These are phyloP conservation scores for Solanum hybrid DNA, from an alignment of 305 asterid genomes.

Conservation along the genomic window DNA sequence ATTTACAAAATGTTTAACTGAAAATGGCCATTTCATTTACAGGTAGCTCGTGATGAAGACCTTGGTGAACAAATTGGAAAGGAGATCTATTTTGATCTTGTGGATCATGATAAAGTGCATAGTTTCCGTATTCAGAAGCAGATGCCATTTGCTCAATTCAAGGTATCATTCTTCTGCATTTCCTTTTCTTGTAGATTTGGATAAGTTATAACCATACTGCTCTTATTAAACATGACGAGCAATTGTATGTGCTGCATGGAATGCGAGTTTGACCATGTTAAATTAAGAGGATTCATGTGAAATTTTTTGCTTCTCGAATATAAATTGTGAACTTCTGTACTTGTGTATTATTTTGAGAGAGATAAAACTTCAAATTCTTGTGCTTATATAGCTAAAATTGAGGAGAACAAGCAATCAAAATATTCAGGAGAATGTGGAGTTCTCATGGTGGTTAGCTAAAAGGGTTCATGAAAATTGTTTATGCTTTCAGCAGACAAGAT, in stretches of 20 bases:
- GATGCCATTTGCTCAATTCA: slow-evolving; percentile 14
- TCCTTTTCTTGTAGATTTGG: not conserved
- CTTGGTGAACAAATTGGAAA: slow-evolving; percentile 16
- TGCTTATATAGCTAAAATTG: not conserved
- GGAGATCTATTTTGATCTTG: slow-evolving; percentile 20
- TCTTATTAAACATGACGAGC: not conserved
- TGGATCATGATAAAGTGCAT: slow-evolving; percentile 22
- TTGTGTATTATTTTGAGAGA: not conserved
- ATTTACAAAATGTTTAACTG: not conserved
- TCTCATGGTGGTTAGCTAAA: not conserved
- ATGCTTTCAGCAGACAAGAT: not conserved
- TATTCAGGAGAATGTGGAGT: not conserved
- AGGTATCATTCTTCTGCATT: slow-evolving; percentile 9
- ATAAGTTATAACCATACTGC: not conserved
- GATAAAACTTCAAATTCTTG: not conserved
- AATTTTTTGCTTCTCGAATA: not conserved
- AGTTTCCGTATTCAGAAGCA: slow-evolving; percentile 21
- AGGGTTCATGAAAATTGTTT: not conserved
- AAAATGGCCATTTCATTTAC: not conserved
- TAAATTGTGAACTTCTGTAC: not conserved
- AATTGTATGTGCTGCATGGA: not conserved
- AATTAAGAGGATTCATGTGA: not conserved
- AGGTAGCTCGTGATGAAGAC: slow-evolving; percentile 22
- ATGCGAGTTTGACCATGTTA: not conserved
- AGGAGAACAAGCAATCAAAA: not conserved